These are phyloP conservation scores for Erodium trifolium DNA, from an alignment of 441 rosid genomes.

Conservation along the genomic window DNA sequence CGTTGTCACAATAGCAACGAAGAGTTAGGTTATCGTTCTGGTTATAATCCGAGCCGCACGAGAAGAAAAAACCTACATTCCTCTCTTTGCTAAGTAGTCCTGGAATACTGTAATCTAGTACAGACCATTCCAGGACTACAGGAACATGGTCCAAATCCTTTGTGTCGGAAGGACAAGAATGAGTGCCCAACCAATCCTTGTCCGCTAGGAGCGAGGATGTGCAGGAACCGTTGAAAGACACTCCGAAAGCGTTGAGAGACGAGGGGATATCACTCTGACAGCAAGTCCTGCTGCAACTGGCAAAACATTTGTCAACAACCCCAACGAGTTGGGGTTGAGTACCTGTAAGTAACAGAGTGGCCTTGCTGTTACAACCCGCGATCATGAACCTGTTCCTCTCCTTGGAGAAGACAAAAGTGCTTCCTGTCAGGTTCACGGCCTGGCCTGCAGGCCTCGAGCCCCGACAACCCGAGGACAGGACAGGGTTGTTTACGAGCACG, in stretches of 20 bases:
- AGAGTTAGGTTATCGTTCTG: not conserved
- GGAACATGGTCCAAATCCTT: not conserved
- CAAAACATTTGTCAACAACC: not conserved
- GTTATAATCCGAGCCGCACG: not conserved
- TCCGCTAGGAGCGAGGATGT: not conserved
- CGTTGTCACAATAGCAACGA: constrained; percentile 2
- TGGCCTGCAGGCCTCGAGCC: not conserved
- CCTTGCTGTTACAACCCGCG: not conserved
- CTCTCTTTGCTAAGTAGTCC: not conserved
- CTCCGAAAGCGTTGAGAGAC: not conserved
- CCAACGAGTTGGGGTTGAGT: not conserved
- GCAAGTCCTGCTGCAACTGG: constrained; percentile 2
- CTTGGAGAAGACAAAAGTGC: not conserved
- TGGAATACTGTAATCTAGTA: not conserved
- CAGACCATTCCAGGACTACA: not conserved
- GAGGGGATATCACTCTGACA: not conserved
- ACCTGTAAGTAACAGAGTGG: not conserved
- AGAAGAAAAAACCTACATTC: constrained; percentile 5
- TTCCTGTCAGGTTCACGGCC: not conserved
- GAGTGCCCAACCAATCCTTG: not conserved
- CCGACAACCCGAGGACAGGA: not conserved
- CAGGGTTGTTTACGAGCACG: not conserved
- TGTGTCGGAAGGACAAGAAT: not conserved
- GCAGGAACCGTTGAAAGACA: not conserved
- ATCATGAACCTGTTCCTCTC: not conserved